Evolutionary conservation across 2,329 filamentous ascomycete genomes (phyloP), one percentile per base, ranked within the genome.

Genomic region (Cercospora sesami): DNA sequence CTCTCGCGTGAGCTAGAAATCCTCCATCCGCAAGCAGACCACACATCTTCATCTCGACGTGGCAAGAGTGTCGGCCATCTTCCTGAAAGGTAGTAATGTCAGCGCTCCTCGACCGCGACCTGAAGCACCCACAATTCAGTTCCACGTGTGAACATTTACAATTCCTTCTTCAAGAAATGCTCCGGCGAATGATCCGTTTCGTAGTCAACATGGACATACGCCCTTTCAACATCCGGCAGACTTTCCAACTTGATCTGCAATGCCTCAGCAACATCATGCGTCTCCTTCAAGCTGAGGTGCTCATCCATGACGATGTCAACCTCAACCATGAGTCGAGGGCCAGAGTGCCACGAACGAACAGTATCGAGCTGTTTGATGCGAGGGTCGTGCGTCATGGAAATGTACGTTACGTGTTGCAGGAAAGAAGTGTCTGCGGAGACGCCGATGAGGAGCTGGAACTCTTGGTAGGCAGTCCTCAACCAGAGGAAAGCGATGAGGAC

Each of bases 161-260:
- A 75, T 73, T 89, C 87, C 80, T 90, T 90, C 79, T 90, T 90
- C 78, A 87, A 79, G 71, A 86, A 89, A 78, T 90, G 94, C 83
- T 97, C 94, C 0, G 94, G 94, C 79, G 95, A 94, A 80, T 98
- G 95, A 18, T 91, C 93, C 4, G 94, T 97, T 83, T 98, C 95
- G 75, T 96, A 98, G 79, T 99, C 95, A 18, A 97, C 94, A 79
- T 99, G 95, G 21, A 98, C 95, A 78, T 97, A 98, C 0, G 93
- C 93, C 68, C 95, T 84, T 85, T 98, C 95, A 9, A 98, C 90
- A 77, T 97, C 90, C 0, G 95, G 94, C 71, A 99, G 80, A 66
- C 90, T 91, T 85, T 99, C 95, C 2, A 98, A 84, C 83, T 98
- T 98, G 70, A 91, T 91, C 84, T 99, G 95, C 74, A 99, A 84